Evolutionary conservation across 2,329 filamentous ascomycete species (phyloP), one percentile per base, ranked within the genome.

Genomic region (Thermomyces lanuginosus): DNA sequence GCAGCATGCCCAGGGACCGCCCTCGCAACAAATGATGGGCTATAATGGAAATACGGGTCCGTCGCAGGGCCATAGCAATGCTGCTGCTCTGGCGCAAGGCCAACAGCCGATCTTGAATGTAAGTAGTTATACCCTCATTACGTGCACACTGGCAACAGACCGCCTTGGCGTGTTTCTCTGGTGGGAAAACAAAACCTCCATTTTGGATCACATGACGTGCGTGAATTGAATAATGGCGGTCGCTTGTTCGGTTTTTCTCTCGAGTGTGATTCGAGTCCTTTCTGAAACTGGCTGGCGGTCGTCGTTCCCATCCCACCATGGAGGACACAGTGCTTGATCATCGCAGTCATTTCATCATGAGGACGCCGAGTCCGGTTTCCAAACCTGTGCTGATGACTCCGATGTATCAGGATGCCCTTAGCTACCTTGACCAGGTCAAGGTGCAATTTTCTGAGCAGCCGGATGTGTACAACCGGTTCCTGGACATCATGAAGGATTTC

Each of bases 401-500:
- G n/a, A 15, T 70, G 63, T 62, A 72, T 46, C 44, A 72, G 66
- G 75, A 80, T 55, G 89, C 89, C 16, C 66, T 98, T 22, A 93
- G 83, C 44, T 98, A 98, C 47, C 69, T 98, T 13, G 89, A 98
- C 47, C 89, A 95, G 53, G 89, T 98, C 37, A 98, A 98, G 55
- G 84, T 95, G 15, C 84, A 92, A 46, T 98, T 98, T 42, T 79
- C 83, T 34, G 86, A 95, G 36, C 83, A 93, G 40, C 84, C 89
- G 3, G 86, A 95, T 51, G 89, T 98, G 1, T 98, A 98, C 46
- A 95, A 95, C 45, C 68, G 80, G 19, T 95, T 98, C 43, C 60
- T 98, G 23, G 89, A 98, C 42, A 98, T 98, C 25, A 98, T 98
- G 89, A 98, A 98, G 48, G 89, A 98, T 43, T 98, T 98, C 53